phyloP scores from a whole-genome alignment of 306 rosid genomes.

The Cucumis sativus region DNA sequence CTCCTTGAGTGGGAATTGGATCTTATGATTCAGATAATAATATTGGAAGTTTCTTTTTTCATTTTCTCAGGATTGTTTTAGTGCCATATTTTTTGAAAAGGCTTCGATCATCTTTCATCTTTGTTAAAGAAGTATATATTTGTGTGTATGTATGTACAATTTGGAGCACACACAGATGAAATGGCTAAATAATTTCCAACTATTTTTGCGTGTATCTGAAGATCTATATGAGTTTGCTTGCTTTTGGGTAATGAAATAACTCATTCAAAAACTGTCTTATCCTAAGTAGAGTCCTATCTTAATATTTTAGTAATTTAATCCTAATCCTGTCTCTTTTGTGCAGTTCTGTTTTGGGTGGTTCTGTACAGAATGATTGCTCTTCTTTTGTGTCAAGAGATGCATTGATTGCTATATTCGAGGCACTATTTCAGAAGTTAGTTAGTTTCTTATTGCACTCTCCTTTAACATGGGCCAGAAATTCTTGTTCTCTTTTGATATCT shows the following conservation, averaged over 20 bases:
- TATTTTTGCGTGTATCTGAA: background rate
- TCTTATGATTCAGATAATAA: background rate
- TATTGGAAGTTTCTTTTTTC: background rate
- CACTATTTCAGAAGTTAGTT: conserved; percentile 50
- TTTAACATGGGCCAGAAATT: conserved; percentile 49
- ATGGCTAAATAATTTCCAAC: background rate
- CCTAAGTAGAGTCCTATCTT: background rate
- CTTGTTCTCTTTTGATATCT: conserved; percentile 36
- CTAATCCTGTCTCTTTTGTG: conserved; percentile 15
- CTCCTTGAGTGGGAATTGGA: background rate
- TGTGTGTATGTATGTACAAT: background rate
- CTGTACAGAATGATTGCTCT: conserved; percentile 30
- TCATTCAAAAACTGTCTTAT: background rate
- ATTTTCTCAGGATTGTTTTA: background rate
- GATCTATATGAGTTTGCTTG: background rate
- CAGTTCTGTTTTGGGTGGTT: conserved; percentile 88
- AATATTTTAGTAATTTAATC: background rate
- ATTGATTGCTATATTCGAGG: conserved; percentile 45
- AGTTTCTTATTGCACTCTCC: conserved; percentile 54
- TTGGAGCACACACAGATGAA: background rate
- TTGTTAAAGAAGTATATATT: background rate
- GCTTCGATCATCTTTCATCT: background rate
- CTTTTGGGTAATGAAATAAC: background rate
- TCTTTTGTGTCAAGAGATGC: conserved; percentile 56
- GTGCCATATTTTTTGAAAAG: background rate